A percentile compares a stretch with the other conserved stretches of the same genome.
Conservation (phyloP, 2,329 filamentous ascomycete genomes). For the Diaporthe humulicola region DNA sequence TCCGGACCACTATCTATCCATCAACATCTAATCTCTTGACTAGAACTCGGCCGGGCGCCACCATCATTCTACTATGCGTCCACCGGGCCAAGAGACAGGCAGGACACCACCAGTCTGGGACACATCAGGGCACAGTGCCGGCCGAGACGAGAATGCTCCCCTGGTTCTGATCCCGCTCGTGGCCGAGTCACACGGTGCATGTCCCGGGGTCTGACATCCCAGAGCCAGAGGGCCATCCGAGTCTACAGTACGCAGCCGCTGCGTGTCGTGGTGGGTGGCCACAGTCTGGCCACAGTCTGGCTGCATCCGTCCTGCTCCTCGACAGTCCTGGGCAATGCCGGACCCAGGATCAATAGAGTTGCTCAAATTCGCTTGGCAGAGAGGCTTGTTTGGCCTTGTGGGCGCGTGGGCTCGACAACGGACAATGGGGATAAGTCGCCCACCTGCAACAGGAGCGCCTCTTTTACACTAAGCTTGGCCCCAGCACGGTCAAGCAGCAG, state of each 20-base stretch:
- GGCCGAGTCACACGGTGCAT: constrained; percentile 7
- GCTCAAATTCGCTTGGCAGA: neutral
- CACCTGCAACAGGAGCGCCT: constrained; percentile 22
- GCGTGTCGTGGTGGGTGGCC: neutral
- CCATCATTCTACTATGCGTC: neutral
- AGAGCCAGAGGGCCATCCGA: neutral
- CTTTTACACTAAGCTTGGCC: neutral
- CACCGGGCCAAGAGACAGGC: neutral
- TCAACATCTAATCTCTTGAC: constrained; percentile 19
- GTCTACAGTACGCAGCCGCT: no score
- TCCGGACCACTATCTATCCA: constrained; percentile 3
- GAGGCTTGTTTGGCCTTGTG: neutral
- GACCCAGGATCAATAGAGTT: neutral
- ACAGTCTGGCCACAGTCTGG: neutral
- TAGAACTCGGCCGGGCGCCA: constrained; percentile 9
- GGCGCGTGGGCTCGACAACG: neutral
- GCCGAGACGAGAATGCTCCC: neutral
- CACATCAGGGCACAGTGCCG: neutral
- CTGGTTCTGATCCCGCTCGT: neutral
- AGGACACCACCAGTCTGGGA: neutral
- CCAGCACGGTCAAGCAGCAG: constrained; percentile 14
- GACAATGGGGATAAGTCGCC: constrained; percentile 11
- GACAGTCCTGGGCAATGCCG: constrained; percentile 1
- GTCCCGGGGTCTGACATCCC: constrained; percentile 6
- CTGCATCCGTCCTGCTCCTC: constrained; percentile 18